phyloP scores from a whole-genome alignment of 2,329 filamentous ascomycete species.

The Nigrospora sphaerica region DNA sequence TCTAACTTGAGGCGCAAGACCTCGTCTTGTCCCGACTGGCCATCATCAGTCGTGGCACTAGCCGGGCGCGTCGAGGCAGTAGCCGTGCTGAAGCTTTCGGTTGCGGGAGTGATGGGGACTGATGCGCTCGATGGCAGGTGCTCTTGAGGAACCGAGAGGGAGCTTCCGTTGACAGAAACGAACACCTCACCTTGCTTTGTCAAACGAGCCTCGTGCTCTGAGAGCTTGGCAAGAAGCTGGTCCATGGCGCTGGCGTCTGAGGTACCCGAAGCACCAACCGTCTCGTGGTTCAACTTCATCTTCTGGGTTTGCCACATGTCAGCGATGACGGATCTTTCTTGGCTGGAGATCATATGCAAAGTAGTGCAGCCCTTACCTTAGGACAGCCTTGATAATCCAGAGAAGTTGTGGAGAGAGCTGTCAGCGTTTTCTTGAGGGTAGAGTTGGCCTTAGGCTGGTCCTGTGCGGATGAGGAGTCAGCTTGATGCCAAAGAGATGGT shows the following conservation, averaged over 20 bases:
- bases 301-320: slow-evolving; percentile 20
- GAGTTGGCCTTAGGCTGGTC: neutral
- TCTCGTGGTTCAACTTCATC: slow-evolving; percentile 40
- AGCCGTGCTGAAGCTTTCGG: slow-evolving; percentile 42
- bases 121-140: slow-evolving; percentile 49
- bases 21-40: slow-evolving; percentile 42
- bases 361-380: slow-evolving; percentile 34
- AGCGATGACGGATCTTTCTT: too few species aligned
- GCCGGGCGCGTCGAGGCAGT: slow-evolving; percentile 44
- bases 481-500: too few species aligned
- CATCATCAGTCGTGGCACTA: slow-evolving; percentile 40
- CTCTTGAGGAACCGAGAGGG: slow-evolving; percentile 31
- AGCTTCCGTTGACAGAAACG: slow-evolving; percentile 25
- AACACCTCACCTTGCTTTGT: slow-evolving; percentile 51
- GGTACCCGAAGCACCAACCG: slow-evolving; percentile 16
- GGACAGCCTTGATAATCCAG: slow-evolving; percentile 45
- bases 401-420: slow-evolving; percentile 44
- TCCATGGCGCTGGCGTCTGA: slow-evolving; percentile 54
- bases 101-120: slow-evolving; percentile 55
- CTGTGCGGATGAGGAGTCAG: neutral
- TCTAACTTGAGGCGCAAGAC: slow-evolving; percentile 63
- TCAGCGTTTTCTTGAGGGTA: slow-evolving; percentile 34
- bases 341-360: too few species aligned
- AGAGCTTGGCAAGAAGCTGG: slow-evolving; percentile 64
- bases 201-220: slow-evolving; percentile 60